Conservation (phyloP, 192 early-diverging fungal genomes). For the Coemansia sp. region DNA sequence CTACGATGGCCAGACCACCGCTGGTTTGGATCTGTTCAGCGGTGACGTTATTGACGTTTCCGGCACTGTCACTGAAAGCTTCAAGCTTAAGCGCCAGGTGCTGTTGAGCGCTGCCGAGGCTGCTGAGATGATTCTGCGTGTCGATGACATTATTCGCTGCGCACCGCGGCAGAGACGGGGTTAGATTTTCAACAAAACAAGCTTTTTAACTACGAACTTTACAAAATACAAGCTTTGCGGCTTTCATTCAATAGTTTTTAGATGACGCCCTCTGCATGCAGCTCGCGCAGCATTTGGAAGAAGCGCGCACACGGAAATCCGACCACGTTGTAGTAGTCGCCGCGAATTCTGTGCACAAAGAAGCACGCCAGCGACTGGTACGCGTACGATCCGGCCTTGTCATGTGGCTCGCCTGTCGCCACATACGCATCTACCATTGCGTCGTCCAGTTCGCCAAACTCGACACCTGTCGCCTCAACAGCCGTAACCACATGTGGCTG, state of each 20-base stretch:
- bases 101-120: slow-evolving; percentile 93
- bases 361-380: slow-evolving; percentile 75
- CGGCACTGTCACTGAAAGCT: slow-evolving; percentile 90
- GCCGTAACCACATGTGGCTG: slow-evolving; percentile 16
- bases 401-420: slow-evolving; percentile 62
- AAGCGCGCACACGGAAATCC: slow-evolving; percentile 53
- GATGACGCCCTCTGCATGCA: slow-evolving; percentile 21
- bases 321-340: slow-evolving; percentile 84
- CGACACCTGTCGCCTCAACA: slow-evolving; percentile 65
- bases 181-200: slow-evolving; percentile 5
- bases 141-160: slow-evolving; percentile 97
- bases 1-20: slow-evolving; percentile 73
- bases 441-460: slow-evolving; percentile 62
- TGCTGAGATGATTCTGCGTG: slow-evolving; percentile 95
- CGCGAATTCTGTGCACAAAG: slow-evolving; percentile 71
- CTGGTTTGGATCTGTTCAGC: slow-evolving; percentile 86
- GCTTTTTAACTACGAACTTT: background rate
- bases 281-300: slow-evolving; percentile 44
- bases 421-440: slow-evolving; percentile 68
- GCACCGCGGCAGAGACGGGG: slow-evolving; percentile 63
- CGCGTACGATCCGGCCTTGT: slow-evolving; percentile 85
- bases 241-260: background rate
- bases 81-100: slow-evolving; percentile 94
- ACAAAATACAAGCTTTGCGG: background rate
- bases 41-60: slow-evolving; percentile 79